Evolutionary conservation across 2,329 filamentous ascomycete genomes (phyloP).

Genomic region (Madurella fahalii): DNA sequence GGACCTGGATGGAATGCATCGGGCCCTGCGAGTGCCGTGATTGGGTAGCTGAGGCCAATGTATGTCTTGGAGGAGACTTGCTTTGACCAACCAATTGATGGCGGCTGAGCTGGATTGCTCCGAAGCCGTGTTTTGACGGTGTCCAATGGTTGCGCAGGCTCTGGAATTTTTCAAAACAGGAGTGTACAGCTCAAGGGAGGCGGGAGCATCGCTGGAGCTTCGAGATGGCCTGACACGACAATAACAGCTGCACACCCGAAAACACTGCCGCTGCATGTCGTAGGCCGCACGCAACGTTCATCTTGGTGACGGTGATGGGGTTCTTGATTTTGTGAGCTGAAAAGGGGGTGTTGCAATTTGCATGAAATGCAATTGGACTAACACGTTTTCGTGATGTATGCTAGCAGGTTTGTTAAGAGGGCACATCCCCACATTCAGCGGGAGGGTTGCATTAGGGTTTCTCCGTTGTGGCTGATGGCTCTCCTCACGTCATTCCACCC

Average conservation of each 20-base stretch:
- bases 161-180: not conserved
- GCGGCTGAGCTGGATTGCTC: not conserved
- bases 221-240: too few relatives aligned
- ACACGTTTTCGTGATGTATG: too few relatives aligned
- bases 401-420: not conserved
- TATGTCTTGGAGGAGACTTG: not conserved
- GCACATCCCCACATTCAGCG: not conserved
- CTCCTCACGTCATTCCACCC: not conserved
- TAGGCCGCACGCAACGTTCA: not conserved
- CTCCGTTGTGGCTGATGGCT: slow-evolving; percentile 18
- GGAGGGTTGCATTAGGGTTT: slow-evolving; percentile 13
- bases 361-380: too few relatives aligned
- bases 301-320: not conserved
- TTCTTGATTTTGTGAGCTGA: not conserved
- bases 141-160: not conserved
- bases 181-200: too few relatives aligned
- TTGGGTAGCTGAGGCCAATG: not conserved
- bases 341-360: not conserved
- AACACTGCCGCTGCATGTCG: slow-evolving; percentile 7
- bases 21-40: slow-evolving; percentile 9
- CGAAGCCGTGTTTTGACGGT: not conserved
- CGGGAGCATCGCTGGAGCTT: too few relatives aligned
- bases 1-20: not conserved
- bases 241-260: not conserved
- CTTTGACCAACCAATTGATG: not conserved